Conservation (phyloP, 495 filamentous ascomycete species). For the Aspergillus olivimuriae region DNA sequence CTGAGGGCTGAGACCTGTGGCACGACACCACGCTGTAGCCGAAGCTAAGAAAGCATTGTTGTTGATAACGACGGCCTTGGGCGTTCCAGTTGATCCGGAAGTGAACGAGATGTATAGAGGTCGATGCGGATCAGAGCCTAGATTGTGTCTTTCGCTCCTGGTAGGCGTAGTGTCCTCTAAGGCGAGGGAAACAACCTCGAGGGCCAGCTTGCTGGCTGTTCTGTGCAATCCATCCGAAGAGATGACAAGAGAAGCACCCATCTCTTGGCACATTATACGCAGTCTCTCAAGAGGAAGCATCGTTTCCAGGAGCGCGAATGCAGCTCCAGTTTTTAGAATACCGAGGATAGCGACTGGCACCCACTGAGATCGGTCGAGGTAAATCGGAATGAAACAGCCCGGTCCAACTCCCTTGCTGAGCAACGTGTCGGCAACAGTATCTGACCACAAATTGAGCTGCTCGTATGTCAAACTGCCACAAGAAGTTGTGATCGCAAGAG, state of each 20-base stretch:
- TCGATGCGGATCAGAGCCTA: neutral
- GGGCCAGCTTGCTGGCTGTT: neutral
- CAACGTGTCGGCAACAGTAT: slow-evolving; percentile 10
- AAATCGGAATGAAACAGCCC: slow-evolving; percentile 37
- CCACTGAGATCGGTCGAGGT: slow-evolving; percentile 39
- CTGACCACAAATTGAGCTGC: slow-evolving; percentile 11
- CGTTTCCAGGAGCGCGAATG: slow-evolving; percentile 44
- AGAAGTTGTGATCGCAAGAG: slow-evolving; percentile 14
- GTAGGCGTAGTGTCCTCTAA: neutral
- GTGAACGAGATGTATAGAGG: slow-evolving; percentile 12
- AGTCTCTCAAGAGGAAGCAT: slow-evolving; percentile 29
- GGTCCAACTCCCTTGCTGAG: slow-evolving; percentile 23
- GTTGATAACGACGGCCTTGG: slow-evolving; percentile 26
- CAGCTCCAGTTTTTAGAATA: slow-evolving; percentile 40
- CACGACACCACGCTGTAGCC: slow-evolving; percentile 16
- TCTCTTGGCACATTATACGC: slow-evolving; percentile 3
- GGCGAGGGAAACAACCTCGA: neutral
- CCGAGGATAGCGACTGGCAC: slow-evolving; percentile 32
- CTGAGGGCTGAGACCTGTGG: neutral
- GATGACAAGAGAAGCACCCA: slow-evolving; percentile 5
- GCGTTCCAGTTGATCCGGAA: slow-evolving; percentile 41
- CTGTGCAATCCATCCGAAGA: neutral
- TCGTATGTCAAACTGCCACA: slow-evolving; percentile 18
- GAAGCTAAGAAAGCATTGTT: slow-evolving; percentile 26
- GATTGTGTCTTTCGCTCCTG: neutral